phyloP scores from a whole-genome alignment of 2,329 filamentous ascomycete species.

The Fusarium euwallaceae region DNA sequence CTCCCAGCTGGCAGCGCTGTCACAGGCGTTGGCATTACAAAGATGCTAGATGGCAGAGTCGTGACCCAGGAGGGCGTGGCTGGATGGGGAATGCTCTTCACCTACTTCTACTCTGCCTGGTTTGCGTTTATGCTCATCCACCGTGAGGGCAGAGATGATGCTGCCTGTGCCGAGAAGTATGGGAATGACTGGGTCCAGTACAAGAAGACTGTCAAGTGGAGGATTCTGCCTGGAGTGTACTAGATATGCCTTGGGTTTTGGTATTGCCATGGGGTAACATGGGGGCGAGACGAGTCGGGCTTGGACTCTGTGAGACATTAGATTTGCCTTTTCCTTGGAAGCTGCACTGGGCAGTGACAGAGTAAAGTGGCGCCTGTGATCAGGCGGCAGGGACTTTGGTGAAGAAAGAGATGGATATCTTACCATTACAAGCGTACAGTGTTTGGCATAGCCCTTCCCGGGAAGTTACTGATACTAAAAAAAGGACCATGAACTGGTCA shows the following conservation, averaged over 20 bases:
- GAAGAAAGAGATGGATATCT: neutral
- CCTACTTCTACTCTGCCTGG: constrained; percentile 92
- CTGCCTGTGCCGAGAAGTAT: constrained; percentile 89
- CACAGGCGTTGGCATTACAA: constrained; percentile 61
- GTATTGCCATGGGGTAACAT: neutral
- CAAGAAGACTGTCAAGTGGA: constrained; percentile 80
- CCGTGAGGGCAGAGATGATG: constrained; percentile 85
- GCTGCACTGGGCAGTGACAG: neutral
- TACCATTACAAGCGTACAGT: neutral
- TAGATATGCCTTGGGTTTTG: neutral
- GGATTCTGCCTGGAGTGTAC: constrained; percentile 80
- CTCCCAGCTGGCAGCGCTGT: constrained; percentile 61
- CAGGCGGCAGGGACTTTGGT: neutral
- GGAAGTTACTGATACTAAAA: neutral
- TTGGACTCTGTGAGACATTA: neutral
- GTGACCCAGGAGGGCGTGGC: constrained; percentile 77
- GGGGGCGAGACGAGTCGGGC: neutral
- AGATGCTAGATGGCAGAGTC: constrained; percentile 69
- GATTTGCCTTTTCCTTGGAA: neutral
- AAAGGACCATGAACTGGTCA: neutral
- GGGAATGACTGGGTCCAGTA: constrained; percentile 91
- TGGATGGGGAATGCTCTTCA: constrained; percentile 87
- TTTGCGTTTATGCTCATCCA: constrained; percentile 88
- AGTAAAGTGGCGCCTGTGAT: neutral
- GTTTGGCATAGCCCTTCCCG: neutral